Base-by-base conservation (phyloP, 495 filamentous ascomycete genomes). In the Daldinia concentrica region DNA sequence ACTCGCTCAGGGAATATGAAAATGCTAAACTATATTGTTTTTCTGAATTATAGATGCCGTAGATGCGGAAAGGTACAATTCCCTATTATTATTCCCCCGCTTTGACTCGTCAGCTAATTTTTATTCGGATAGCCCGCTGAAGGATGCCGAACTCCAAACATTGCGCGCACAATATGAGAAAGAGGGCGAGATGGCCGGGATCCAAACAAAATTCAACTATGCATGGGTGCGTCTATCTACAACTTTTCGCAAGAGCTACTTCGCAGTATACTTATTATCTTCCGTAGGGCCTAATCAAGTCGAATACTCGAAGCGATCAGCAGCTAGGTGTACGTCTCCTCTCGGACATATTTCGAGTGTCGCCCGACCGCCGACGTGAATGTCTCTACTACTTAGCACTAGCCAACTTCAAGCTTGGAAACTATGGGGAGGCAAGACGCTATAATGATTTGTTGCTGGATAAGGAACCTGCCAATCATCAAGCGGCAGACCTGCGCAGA, bases 181-280 rank as follows among this genome's bases (percentile, higher is more conserved):
- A 80, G 95, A 99, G 80, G 95, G 95, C 64, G 91, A 94, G 73
- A 97, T 95, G 81, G 96, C 97, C 15, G 93, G 94, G 51, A 89
- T 99, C 29, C 95, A 99, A 80, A 99, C 95, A 51, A 98, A 98
- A 79, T 99, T 99, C 88, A 99, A 99, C 88, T 98, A 93, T 79
- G 95, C 96, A 75, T 99, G 95, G 95, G 93, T 96, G 84, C 45
- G 85, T 64, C 45, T 17, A 29, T 52, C 22, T n/a, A 61, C 6
- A 29, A 7, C 24, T 12, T 48, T 56, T 19, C 29, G 66, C 41
- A 14, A 51, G 22, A 14, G 12, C 26, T 14, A 30, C 26, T 24
- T 17, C 14, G 57, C 29, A 57, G 37, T 72, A 48, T 62, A 32
- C 61, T 68, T 52, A 55, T 48, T 63, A 32, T 19, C 7, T 56